Evolutionary conservation across 2,329 filamentous ascomycete species (phyloP), one percentile per base, ranked within the genome.

Genomic region (Fusarium continuum): DNA sequence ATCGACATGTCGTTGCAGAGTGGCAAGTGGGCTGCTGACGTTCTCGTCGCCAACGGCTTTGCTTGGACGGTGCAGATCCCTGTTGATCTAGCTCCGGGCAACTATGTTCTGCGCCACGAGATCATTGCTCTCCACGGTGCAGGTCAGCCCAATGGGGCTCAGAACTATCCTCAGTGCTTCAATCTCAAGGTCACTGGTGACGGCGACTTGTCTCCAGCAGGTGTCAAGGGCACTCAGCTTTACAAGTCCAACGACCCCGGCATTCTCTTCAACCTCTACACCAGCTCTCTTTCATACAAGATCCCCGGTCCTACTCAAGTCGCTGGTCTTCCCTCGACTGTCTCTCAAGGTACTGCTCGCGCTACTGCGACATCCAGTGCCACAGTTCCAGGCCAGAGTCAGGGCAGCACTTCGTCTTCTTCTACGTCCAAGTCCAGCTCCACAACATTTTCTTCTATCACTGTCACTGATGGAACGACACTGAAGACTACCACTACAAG

Each of bases 121-220:
- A 80, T 84, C 40, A 80, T 84, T 49, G 82, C 82, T 3, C 71
- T 84, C n/a, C 82, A 84, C 48, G 70, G 74, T 0, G 76, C 76
- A 2, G 73, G 75, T 13, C 58, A 70, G 3, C 75, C 77, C 22
- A 79, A 81, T 45, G 81, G 81, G 20, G 82, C 82, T 1, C 82
- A 84, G 72, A 78, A 78, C 58, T 84, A 84, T 64, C 81, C 82
- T 8, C 79, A 82, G 71, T 84, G 82, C 68, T 73, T 82, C 57
- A 83, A 83, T 57, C 70, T 83, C 22, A 73, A 77, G 58, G 76
- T 83, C 38, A 77, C 73, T 36, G 80, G 80, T 5, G 73, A 73
- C n/a, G 76, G 77, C 13, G 68, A 71, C 25, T 71, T 77, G 3
- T 70, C 69, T 19, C 74, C 74, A 7, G 52, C 54, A 6, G 74